Base-by-base conservation (phyloP, 1,284 basidiomycete species). In the Papiliotrema terrestris region DNA sequence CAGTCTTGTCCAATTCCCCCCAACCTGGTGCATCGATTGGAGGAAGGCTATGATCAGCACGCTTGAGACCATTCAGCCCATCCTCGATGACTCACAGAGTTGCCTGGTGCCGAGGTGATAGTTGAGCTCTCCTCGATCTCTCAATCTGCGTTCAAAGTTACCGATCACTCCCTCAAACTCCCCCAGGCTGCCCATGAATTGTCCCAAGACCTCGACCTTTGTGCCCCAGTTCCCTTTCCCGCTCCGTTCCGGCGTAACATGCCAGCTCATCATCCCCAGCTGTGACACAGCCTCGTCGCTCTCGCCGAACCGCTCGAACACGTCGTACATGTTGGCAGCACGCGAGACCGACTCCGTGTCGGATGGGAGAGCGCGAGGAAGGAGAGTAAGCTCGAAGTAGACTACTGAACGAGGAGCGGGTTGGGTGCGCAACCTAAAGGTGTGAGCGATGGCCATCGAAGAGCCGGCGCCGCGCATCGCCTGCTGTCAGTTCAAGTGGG, bases 201-300 rank as follows among this genome's bases (percentile, higher is more conserved):
- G 60, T 8, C 60, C 60, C 22, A 61, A 14, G 6, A 61, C 46
- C 44, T 61, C 60, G 3, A 59, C 57, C 43, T 61, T 61, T 6
- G 54, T 61, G 1, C 60, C 60, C 50, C 46, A 59, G 6, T 32
- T 11, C 17, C 36, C 49, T 22, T 25, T 43, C 17, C 32, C 45
- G 2, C 32, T 45, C 15, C 42, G 43, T 29, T 61, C 60, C 0
- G 60, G 60, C 20, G 60, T 56, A 1, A 59, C 60, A 42, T 61
- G 60, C 60, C 60, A 62, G 13, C 32, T 35, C 29, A 57, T 25
- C 26, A 46, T 46, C 19, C 51, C 54, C 9, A 59, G 42, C 15
- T 52, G 48, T n/a, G 41, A 11, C 13, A 49, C 17, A 6, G 57
- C 54, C 2, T 39, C n/a, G n/a, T 25, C 23, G 8, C 25, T 19